These are phyloP conservation scores for Marsdenia floribunda DNA, from an alignment of 257 asterid species.

Conservation along the genomic window DNA sequence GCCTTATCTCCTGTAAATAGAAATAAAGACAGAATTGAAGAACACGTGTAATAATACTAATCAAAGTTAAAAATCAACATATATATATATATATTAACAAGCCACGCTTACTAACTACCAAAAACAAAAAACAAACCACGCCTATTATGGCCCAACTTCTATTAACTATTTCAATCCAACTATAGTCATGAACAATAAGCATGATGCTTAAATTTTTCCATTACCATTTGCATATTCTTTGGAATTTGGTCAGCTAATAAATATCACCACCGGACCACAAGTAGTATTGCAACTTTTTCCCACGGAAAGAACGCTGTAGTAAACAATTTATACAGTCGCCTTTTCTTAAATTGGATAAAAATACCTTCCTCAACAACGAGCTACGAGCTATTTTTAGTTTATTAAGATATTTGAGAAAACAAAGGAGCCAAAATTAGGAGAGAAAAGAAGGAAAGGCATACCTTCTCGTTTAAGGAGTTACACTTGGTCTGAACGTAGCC, in stretches of 20 bases:
- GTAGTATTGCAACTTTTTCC: neutral
- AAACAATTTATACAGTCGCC: neutral
- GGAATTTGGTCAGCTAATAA: neutral
- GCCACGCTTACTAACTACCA: too few relatives aligned
- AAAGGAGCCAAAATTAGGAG: neutral
- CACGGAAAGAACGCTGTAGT: neutral
- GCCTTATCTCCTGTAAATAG: conserved; percentile 82
- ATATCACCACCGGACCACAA: neutral
- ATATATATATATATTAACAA: neutral
- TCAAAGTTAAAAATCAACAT: neutral
- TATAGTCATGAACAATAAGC: neutral
- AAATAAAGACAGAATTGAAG: conserved; percentile 10
- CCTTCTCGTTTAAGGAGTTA: conserved; percentile 86
- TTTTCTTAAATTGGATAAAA: neutral
- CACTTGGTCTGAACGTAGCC: conserved; percentile 81
- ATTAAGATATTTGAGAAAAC: neutral
- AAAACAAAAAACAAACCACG: too few relatives aligned
- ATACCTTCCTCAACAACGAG: neutral
- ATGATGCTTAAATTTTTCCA: neutral
- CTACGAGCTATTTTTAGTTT: too few relatives aligned
- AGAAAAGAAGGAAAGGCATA: conserved; percentile 1
- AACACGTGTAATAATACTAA: neutral
- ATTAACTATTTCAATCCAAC: neutral
- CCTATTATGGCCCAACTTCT: neutral
- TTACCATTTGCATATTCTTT: neutral